A percentile compares a stretch with the other conserved stretches of the same genome.
Conservation (phyloP, 2,329 filamentous ascomycete genomes). For the Sporothrix phasma region DNA sequence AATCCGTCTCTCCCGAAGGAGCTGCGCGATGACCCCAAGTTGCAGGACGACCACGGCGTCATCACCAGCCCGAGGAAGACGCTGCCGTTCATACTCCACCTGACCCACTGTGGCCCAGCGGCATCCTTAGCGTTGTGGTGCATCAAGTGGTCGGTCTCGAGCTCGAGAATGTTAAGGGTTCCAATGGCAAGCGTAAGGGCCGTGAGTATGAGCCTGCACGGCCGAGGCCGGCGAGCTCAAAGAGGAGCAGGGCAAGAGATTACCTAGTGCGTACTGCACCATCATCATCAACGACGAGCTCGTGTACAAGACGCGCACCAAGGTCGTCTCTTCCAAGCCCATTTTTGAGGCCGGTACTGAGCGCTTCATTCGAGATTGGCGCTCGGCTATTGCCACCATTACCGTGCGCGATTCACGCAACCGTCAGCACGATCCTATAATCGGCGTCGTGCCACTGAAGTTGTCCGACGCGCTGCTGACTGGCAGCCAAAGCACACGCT, state of each 20-base stretch:
- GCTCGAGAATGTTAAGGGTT: slow-evolving; percentile 83
- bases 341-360: slow-evolving; percentile 98
- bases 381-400: slow-evolving; percentile 74
- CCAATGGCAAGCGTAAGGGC: slow-evolving; percentile 67
- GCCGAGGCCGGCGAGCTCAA: slow-evolving; percentile 69
- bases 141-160: slow-evolving; percentile 95
- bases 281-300: slow-evolving; percentile 83
- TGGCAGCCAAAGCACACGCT: slow-evolving; percentile 74
- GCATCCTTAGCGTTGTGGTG: slow-evolving; percentile 73
- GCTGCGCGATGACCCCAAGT: slow-evolving; percentile 61
- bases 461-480: slow-evolving; percentile 81
- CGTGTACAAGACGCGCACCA: slow-evolving; percentile 84
- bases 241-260: slow-evolving; percentile 67
- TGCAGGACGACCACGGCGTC: slow-evolving; percentile 81
- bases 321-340: slow-evolving; percentile 86
- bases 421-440: slow-evolving; percentile 85
- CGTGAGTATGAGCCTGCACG: slow-evolving; percentile 84
- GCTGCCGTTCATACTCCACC: slow-evolving; percentile 83
- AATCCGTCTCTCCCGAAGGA: slow-evolving; percentile 65
- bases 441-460: slow-evolving; percentile 84
- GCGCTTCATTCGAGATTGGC: slow-evolving; percentile 86
- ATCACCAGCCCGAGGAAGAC: slow-evolving; percentile 66
- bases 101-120: slow-evolving; percentile 92
- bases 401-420: slow-evolving; percentile 83
- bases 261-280: slow-evolving; percentile 91